Conservation (phyloP, 495 filamentous ascomycete species). For the Aspergillus leporis region DNA sequence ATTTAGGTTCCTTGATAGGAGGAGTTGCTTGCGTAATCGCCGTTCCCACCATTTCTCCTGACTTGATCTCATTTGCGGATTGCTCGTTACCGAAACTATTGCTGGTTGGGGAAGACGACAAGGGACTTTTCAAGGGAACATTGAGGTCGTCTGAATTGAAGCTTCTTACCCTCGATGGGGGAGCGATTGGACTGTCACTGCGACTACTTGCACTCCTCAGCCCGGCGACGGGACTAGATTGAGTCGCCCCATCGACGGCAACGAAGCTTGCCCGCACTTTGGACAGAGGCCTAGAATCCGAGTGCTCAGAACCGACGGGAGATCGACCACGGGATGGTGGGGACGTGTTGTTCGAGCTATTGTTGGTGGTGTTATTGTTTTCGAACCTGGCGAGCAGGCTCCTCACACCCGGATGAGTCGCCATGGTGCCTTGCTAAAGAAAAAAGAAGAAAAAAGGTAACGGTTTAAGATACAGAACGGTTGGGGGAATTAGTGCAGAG, state of each 20-base stretch:
- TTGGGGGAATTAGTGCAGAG: neutral
- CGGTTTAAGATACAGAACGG: slow-evolving; percentile 4
- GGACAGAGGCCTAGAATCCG: slow-evolving; percentile 61
- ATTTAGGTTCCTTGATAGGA: slow-evolving; percentile 1
- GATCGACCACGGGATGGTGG: slow-evolving; percentile 76
- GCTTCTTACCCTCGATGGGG: slow-evolving; percentile 34
- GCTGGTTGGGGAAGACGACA: slow-evolving; percentile 30
- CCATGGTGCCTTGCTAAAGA: slow-evolving; percentile 39
- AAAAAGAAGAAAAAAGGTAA: neutral
- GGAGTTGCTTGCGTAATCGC: neutral
- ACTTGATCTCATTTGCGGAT: slow-evolving; percentile 1
- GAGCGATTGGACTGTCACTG: slow-evolving; percentile 33
- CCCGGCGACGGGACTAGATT: slow-evolving; percentile 34
- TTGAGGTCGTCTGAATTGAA: slow-evolving; percentile 37
- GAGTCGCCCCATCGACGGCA: slow-evolving; percentile 60
- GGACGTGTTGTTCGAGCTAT: slow-evolving; percentile 53
- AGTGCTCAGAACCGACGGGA: slow-evolving; percentile 53
- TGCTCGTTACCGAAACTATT: slow-evolving; percentile 20
- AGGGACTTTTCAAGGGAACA: slow-evolving; percentile 29
- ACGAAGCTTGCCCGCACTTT: slow-evolving; percentile 86
- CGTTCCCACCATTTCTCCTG: neutral
- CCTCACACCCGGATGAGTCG: slow-evolving; percentile 57
- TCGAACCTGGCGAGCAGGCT: slow-evolving; percentile 91
- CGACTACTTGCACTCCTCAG: slow-evolving; percentile 38
- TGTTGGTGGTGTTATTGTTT: slow-evolving; percentile 53